Evolutionary conservation across 2,329 filamentous ascomycete species (phyloP), one percentile per base, ranked within the genome.

Genomic region (Cladosporium sp.): DNA sequence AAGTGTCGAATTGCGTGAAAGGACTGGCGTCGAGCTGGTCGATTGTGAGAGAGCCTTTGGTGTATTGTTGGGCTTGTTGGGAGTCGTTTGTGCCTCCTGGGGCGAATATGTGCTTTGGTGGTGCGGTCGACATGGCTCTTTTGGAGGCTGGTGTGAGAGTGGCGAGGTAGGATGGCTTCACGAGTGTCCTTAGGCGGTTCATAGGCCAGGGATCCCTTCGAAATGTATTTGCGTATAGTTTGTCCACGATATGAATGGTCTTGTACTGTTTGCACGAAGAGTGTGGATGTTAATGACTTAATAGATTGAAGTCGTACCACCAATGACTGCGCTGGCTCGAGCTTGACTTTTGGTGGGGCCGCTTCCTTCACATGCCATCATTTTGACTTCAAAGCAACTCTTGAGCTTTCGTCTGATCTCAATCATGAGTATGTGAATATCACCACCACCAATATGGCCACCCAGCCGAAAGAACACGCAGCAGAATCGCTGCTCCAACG

Each of bases 1-100:
- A 99, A 67, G 81, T 78, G 81, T 96, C 86, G 83, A 98, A 99
- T 81, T 98, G 95, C 34, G 83, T 82, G 65, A 94, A 87, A 0
- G 95, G 95, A 63, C 85, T 85, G 10, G 81, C 64, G 1, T 83
- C 74, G 71, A 96, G 87, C 74, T 92, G 85, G 0, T 78, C 72
- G 56, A 81, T 83, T 39, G 84, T 82, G 32, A 96, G 86, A 1
- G 83, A 82, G 71, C 86, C 86, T 77, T 84, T 84, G 58, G 85
- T 87, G 83, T 93, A 96, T 77, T 96, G 92, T 26, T 86, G 87
- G 13, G 92, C 92, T 76, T 91, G 90, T 1, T 82, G 80, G 62
- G 85, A 80, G 61, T 82, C 78, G 68, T 85, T 79, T 69, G 83
- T 80, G 43, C 84, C 86, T 51, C 87, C 86, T 4, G 90, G 89